Base-by-base conservation (phyloP, 2,329 filamentous ascomycete genomes). In the Penicillium griseofulvum region DNA sequence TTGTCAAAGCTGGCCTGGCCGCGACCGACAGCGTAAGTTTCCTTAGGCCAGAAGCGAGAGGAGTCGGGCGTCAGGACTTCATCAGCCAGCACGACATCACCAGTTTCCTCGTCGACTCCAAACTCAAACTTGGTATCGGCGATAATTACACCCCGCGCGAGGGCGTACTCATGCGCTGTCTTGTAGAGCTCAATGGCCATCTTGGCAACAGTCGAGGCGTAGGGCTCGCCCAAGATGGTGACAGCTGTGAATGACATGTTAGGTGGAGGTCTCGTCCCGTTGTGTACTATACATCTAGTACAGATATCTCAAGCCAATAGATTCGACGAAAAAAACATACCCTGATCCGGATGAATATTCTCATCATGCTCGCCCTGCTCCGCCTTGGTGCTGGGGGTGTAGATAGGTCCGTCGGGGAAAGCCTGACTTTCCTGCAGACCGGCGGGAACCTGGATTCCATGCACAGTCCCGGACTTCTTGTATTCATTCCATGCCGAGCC, bases 1-100 rank as follows among this genome's bases (percentile, higher is more conserved):
- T 97, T 97, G 71, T 97, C 92, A 64, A 93, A 94, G 74, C 89
- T 94, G 52, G 87, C 82, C 78, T 95, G 91, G 54, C 88, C 82
- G 58, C 80, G 81, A 2, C 92, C 91, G 17, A 89, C 74, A 69
- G 86, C 81, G 70, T 93, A 95, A 43, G 80, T 80, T 41, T 85
- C 85, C 60, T 82, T 84, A 0, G 87, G 86, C 92, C 93, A 97
- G 81, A 96, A 96, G 16, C 92, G 84, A 48, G 88, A 93, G 52
- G 84, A 88, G 71, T 91, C 88, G 2, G 91, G 91, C 8, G 91
- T 95, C 57, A 96, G 77, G 22, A 95, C 90, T 77, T 96, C 91
- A 68, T 96, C 91, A 5, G 91, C 85, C 49, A 93, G 79, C 34
- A 91, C 83, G 8, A 94, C 81, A 65, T 89, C 83, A 57, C 84